A percentile compares a stretch with the other conserved stretches of the same genome.
Conservation (phyloP, 305 asterid species). For the Fraxinus latifolia region DNA sequence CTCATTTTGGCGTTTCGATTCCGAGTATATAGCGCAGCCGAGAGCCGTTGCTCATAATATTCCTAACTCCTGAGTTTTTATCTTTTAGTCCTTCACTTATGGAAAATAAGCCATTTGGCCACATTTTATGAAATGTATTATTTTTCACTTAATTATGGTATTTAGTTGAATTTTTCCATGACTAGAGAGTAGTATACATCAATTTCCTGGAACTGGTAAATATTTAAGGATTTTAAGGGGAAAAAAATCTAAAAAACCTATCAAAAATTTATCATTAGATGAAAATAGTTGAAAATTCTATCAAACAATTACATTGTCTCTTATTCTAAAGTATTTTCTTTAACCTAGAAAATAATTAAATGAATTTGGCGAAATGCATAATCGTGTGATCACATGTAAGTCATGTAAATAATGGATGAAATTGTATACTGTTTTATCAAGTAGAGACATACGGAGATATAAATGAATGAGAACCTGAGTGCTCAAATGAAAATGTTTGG, state of each 20-base stretch:
- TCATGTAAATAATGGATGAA: background rate
- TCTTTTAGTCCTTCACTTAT: background rate
- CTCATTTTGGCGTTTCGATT: conserved; percentile 40
- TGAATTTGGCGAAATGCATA: background rate
- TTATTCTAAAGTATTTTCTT: background rate
- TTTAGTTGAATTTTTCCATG: background rate
- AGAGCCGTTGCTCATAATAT: background rate
- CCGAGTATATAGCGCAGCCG: conserved; percentile 23
- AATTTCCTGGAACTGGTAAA: background rate
- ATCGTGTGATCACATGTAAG: background rate
- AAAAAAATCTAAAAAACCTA: background rate
- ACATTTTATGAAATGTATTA: conserved; percentile 22
- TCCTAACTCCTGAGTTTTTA: background rate
- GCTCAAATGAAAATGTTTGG: background rate
- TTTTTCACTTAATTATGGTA: background rate
- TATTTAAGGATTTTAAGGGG: background rate
- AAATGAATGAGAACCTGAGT: background rate
- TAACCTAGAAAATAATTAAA: background rate
- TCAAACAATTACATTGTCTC: background rate
- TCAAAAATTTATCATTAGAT: background rate
- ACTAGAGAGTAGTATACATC: background rate
- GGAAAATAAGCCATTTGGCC: background rate
- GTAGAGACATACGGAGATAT: background rate
- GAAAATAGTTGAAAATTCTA: background rate
- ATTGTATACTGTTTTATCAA: background rate